phyloP scores from a whole-genome alignment of 768 basidiomycete species.

The Russula virescens region DNA sequence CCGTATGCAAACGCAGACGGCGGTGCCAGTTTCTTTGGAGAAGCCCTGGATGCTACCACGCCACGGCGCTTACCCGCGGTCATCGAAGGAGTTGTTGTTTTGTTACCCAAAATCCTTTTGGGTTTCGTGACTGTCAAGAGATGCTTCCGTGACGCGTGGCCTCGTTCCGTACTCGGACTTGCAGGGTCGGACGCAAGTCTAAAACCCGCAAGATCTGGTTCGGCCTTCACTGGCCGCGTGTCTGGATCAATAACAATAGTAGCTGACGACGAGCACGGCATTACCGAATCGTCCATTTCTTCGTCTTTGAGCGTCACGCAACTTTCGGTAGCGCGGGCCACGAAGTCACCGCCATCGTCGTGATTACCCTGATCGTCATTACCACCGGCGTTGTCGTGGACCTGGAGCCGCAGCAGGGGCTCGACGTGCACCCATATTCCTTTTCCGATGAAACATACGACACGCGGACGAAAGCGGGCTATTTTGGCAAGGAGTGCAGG shows the following conservation, averaged over 20 bases:
- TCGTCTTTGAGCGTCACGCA: neutral
- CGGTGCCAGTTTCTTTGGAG: neutral
- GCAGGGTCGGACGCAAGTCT: neutral
- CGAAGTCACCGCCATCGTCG: neutral
- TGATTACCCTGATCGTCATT: neutral
- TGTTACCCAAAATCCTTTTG: neutral
- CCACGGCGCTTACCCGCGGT: neutral
- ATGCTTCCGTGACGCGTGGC: neutral
- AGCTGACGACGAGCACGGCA: neutral
- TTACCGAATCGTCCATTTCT: neutral
- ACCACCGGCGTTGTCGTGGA: neutral
- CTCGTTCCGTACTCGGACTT: neutral
- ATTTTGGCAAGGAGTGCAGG: constrained; percentile 58
- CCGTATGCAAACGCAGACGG: constrained; percentile 32
- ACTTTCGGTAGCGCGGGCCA: neutral
- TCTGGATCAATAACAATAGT: neutral
- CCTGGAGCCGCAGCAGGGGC: constrained; percentile 27
- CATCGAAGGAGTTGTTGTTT: no score
- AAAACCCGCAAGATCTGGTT: neutral
- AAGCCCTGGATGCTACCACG: neutral
- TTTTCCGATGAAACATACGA: constrained; percentile 78
- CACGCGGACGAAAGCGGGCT: constrained; percentile 45
- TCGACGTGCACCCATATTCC: constrained; percentile 48
- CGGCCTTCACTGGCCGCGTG: neutral
- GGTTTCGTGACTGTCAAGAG: neutral